Evolutionary conservation across 2,329 filamentous ascomycete genomes (phyloP).

Genomic region (Hansfordia pulvinata): DNA sequence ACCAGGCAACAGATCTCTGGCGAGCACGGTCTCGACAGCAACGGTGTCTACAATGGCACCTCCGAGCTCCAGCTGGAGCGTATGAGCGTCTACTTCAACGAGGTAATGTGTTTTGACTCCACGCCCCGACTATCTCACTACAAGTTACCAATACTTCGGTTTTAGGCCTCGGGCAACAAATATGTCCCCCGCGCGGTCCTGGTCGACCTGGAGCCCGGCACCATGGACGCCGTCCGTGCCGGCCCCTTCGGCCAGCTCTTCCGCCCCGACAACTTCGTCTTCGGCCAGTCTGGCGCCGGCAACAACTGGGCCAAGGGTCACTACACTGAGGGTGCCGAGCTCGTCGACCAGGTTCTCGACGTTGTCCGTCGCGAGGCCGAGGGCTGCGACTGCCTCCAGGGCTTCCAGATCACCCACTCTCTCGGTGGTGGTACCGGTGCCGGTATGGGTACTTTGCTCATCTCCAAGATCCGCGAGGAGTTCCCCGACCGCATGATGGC

Average conservation of each 20-base stretch:
- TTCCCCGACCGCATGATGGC: conserved; percentile 99
- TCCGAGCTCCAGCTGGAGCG: conserved; percentile 99
- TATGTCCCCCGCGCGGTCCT: conserved; percentile 98
- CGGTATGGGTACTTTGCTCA: conserved; percentile 98
- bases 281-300: conserved; percentile 97
- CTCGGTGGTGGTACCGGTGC: conserved; percentile 99
- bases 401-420: conserved; percentile 99
- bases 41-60: conserved; percentile 94
- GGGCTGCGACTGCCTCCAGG: conserved; percentile 98
- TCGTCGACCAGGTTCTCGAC: conserved; percentile 95
- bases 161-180: conserved; percentile 88
- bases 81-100: conserved; percentile 99
- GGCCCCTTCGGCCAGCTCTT: conserved; percentile 98
- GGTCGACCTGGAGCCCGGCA: conserved; percentile 98
- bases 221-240: conserved; percentile 97
- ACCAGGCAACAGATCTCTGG: conserved; percentile 68
- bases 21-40: conserved; percentile 94
- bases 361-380: conserved; percentile 98
- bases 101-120: conserved; percentile 24
- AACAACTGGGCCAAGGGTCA: conserved; percentile 99
- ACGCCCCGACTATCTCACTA: conserved; percentile 5
- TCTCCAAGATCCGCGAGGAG: conserved; percentile 99
- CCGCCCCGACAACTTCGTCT: conserved; percentile 99
- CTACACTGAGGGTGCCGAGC: conserved; percentile 98
- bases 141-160: conserved; percentile 4